These are phyloP conservation scores for Kodamaea anthophila DNA, from an alignment of 1,139 yeast species.

Conservation along the genomic window DNA sequence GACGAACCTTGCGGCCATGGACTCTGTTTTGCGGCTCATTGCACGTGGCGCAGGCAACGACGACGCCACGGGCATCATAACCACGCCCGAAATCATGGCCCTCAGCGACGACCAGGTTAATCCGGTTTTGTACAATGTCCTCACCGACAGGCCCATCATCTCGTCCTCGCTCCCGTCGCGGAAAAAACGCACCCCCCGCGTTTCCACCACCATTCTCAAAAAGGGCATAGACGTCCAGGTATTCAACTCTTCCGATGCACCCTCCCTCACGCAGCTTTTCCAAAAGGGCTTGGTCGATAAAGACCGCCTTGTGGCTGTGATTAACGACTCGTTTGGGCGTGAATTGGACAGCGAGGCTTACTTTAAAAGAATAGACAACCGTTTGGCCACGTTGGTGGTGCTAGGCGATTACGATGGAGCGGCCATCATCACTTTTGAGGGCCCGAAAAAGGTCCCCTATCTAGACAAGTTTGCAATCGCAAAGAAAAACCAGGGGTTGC, in stretches of 20 bases:
- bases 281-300: slow-evolving; percentile 49
- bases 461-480: slow-evolving; percentile 91
- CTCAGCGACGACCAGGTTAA: slow-evolving; percentile 47
- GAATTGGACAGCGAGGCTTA: slow-evolving; percentile 60
- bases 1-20: slow-evolving; percentile 50
- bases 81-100: slow-evolving; percentile 41
- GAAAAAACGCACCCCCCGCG: slow-evolving; percentile 54
- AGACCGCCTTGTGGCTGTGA: slow-evolving; percentile 47
- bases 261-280: slow-evolving; percentile 35
- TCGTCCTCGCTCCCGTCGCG: slow-evolving; percentile 86
- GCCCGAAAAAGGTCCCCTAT: slow-evolving; percentile 47
- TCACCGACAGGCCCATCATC: slow-evolving; percentile 88
- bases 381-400: slow-evolving; percentile 69
- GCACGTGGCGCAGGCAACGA: slow-evolving; percentile 29
- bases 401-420: slow-evolving; percentile 96
- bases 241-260: too few species aligned
- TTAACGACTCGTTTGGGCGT: slow-evolving; percentile 77
- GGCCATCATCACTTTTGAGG: slow-evolving; percentile 83
- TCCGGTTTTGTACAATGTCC: slow-evolving; percentile 80
- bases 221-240: slow-evolving; percentile 66
- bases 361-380: slow-evolving; percentile 54
- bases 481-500: slow-evolving; percentile 76
- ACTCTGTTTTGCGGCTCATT: slow-evolving; percentile 29
- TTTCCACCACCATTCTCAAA: slow-evolving; percentile 74
- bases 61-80: slow-evolving; percentile 40